Conservation (phyloP, 495 filamentous ascomycete genomes). For the Penicillium riverlandense region DNA sequence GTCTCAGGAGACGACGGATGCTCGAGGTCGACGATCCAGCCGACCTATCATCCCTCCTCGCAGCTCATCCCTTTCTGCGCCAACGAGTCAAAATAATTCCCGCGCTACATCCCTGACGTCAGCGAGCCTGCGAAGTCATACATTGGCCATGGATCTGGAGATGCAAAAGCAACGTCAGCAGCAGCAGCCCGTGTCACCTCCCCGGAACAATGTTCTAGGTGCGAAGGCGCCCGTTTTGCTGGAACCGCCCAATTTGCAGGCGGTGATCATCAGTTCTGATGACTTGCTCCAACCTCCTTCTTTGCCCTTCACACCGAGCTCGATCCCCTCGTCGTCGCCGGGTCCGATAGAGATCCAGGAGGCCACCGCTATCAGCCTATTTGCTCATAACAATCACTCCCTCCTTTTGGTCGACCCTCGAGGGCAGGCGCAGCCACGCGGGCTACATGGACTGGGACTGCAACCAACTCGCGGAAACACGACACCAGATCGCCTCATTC, state of each 20-base stretch:
- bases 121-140: constrained; percentile 57
- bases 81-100: constrained; percentile 61
- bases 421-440: constrained; percentile 24
- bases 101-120: constrained; percentile 60
- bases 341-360: constrained; percentile 55
- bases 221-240: constrained; percentile 3
- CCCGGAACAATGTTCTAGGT: background rate
- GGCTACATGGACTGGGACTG: constrained; percentile 7
- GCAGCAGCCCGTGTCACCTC: background rate
- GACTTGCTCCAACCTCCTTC: constrained; percentile 39
- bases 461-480: too few species aligned
- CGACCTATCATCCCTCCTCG: constrained; percentile 54
- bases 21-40: constrained; percentile 17
- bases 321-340: constrained; percentile 44
- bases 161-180: constrained; percentile 11
- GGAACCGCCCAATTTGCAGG: constrained; percentile 18
- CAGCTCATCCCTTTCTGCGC: constrained; percentile 63
- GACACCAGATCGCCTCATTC: constrained; percentile 32
- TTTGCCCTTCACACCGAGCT: constrained; percentile 37
- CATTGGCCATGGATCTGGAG: constrained; percentile 31
- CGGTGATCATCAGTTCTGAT: constrained; percentile 24
- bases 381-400: constrained; percentile 81
- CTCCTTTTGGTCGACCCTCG: constrained; percentile 70
- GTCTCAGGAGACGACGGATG: constrained; percentile 14
- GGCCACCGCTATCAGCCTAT: constrained; percentile 75